These are phyloP conservation scores for Aspergillus chevalieri DNA, from an alignment of 2,329 filamentous ascomycete genomes.

Conservation along the genomic window DNA sequence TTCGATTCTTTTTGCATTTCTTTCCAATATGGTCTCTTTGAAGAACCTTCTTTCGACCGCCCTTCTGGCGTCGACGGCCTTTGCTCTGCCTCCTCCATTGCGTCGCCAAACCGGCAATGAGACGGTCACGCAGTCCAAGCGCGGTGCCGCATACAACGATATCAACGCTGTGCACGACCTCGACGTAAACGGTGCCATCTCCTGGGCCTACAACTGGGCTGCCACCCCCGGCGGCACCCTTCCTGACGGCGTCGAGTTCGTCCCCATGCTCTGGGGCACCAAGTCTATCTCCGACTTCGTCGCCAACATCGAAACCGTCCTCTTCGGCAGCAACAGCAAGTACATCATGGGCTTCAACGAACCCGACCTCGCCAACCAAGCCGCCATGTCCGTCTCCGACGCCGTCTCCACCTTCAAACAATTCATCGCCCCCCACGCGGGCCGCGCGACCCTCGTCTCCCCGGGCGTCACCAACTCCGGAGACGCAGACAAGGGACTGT, in stretches of 20 bases:
- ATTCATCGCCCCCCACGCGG: slow-evolving; percentile 34
- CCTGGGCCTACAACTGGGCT: slow-evolving; percentile 45
- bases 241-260: slow-evolving; percentile 33
- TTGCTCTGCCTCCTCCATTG: slow-evolving; percentile 26
- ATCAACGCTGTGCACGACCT: slow-evolving; percentile 28
- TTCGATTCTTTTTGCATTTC: slow-evolving; percentile 9
- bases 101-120: slow-evolving; percentile 8
- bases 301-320: slow-evolving; percentile 25
- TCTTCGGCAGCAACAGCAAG: slow-evolving; percentile 28
- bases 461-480: slow-evolving; percentile 38
- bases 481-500: slow-evolving; percentile 27
- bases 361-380: slow-evolving; percentile 36
- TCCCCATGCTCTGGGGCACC: slow-evolving; percentile 42
- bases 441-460: slow-evolving; percentile 35
- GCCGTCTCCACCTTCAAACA: slow-evolving; percentile 32
- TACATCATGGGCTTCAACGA: slow-evolving; percentile 44
- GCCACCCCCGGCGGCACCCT: slow-evolving; percentile 22
- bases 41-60: slow-evolving; percentile 26
- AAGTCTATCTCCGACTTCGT: slow-evolving; percentile 33
- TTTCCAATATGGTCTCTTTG: slow-evolving; percentile 33
- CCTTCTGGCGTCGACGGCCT: slow-evolving; percentile 28
- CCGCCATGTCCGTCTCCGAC: slow-evolving; percentile 31
- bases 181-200: slow-evolving; percentile 19
- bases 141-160: slow-evolving; percentile 37
- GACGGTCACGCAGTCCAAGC: slow-evolving; percentile 18